Evolutionary conservation across 1,139 yeast species (phyloP).

Genomic region (Saccharomyces hybrid): DNA sequence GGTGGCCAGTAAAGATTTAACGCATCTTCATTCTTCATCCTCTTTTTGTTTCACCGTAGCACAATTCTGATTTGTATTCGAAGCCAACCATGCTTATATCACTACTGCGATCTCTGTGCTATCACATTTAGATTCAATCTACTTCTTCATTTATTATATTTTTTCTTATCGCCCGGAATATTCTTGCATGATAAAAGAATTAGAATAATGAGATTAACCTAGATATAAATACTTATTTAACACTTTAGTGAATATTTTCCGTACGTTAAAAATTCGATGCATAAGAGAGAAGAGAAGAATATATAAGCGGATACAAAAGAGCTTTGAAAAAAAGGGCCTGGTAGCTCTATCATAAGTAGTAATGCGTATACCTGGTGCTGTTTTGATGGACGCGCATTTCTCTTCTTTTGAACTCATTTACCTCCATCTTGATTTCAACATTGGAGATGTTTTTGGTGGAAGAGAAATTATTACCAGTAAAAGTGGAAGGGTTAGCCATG

Average conservation of each 20-base stretch:
- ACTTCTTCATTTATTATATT: too few relatives aligned
- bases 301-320: neutral
- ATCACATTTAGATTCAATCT: too few relatives aligned
- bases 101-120: too few relatives aligned
- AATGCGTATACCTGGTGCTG: slow-evolving; percentile 26
- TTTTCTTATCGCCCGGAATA: too few relatives aligned
- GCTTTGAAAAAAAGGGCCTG: neutral
- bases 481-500: slow-evolving; percentile 7
- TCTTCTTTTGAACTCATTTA: slow-evolving; percentile 26
- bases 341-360: slow-evolving; percentile 10
- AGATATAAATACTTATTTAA: neutral
- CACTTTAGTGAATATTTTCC: neutral
- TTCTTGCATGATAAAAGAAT: neutral
- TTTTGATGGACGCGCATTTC: slow-evolving; percentile 31
- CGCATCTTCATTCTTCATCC: too few relatives aligned
- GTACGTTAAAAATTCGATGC: neutral
- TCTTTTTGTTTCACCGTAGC: too few relatives aligned
- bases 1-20: too few relatives aligned
- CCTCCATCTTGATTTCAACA: slow-evolving; percentile 20
- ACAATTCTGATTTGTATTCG: too few relatives aligned
- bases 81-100: too few relatives aligned
- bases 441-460: slow-evolving; percentile 3
- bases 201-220: neutral
- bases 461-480: slow-evolving; percentile 1
- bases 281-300: neutral